A percentile compares a stretch with the other conserved stretches of the same genome.
phyloP scores from a whole-genome alignment of 1,284 basidiomycete genomes.

The Cryptococcus sp. region DNA sequence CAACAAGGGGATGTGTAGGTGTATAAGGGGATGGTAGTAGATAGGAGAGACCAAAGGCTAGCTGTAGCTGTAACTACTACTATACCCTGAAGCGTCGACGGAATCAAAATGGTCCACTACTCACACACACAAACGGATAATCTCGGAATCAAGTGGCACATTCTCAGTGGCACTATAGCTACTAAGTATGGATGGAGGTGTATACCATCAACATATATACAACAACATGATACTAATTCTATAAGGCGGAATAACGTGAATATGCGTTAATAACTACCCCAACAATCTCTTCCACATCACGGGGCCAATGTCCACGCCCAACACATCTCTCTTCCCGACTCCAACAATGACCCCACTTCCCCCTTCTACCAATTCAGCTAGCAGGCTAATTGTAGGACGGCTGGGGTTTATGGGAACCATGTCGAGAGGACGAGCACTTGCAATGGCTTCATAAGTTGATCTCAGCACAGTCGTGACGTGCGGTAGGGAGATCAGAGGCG shows the following conservation, averaged over 20 bases:
- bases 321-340: neutral
- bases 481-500: neutral
- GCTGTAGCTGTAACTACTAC: too few relatives aligned
- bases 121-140: too few relatives aligned
- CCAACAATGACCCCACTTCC: neutral
- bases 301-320: neutral
- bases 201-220: neutral
- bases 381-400: neutral
- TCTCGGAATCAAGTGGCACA: too few relatives aligned
- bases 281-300: neutral
- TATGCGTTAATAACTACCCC: neutral
- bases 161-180: too few relatives aligned
- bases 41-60: too few relatives aligned
- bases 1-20: too few relatives aligned
- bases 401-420: neutral
- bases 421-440: neutral
- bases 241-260: too few relatives aligned
- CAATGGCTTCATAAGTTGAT: neutral
- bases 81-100: too few relatives aligned
- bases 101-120: too few relatives aligned
- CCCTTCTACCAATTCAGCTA: neutral
- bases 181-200: neutral
- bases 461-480: neutral
- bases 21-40: too few relatives aligned
- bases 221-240: neutral